Percentiles rank a stretch among this genome's conserved stretches.
phyloP scores from a whole-genome alignment of 1,284 basidiomycete genomes.

The Coniferiporia weirii region DNA sequence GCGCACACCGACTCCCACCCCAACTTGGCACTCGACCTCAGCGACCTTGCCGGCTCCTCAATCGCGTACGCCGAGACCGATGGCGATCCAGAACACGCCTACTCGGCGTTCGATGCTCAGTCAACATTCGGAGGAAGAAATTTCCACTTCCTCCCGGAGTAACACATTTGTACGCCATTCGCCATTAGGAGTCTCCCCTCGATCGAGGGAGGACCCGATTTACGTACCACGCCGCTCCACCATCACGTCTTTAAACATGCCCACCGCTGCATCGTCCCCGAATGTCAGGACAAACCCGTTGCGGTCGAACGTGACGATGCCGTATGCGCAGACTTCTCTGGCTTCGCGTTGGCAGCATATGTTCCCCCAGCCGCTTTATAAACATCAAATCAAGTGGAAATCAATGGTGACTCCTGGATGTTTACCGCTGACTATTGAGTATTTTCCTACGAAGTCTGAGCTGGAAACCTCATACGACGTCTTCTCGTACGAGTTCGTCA shows the following conservation, averaged over 20 bases:
- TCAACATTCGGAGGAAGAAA: constrained; percentile 16
- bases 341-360: constrained; percentile 87
- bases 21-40: constrained; percentile 22
- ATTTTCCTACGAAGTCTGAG: constrained; percentile 74
- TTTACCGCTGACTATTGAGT: constrained; percentile 90
- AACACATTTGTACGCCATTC: constrained; percentile 14
- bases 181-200: constrained; percentile 11
- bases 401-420: constrained; percentile 81
- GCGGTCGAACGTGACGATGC: constrained; percentile 48
- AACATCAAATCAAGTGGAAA: constrained; percentile 92
- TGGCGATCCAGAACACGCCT: constrained; percentile 18
- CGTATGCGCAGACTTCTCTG: constrained; percentile 62
- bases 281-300: constrained; percentile 58
- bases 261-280: constrained; percentile 44
- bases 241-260: constrained; percentile 12
- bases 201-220: constrained; percentile 16
- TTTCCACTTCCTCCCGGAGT: constrained; percentile 12
- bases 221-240: constrained; percentile 12
- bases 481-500: constrained; percentile 75
- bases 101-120: constrained; percentile 14
- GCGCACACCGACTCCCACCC: constrained; percentile 20
- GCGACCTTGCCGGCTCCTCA: constrained; percentile 26
- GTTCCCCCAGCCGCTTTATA: constrained; percentile 70
- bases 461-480: constrained; percentile 77
- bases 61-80: constrained; percentile 12